Percentiles rank a stretch among this genome's conserved stretches.
These are phyloP conservation scores for Coemansia sp. DNA, from an alignment of 192 early-diverging fungal species.

Conservation along the genomic window DNA sequence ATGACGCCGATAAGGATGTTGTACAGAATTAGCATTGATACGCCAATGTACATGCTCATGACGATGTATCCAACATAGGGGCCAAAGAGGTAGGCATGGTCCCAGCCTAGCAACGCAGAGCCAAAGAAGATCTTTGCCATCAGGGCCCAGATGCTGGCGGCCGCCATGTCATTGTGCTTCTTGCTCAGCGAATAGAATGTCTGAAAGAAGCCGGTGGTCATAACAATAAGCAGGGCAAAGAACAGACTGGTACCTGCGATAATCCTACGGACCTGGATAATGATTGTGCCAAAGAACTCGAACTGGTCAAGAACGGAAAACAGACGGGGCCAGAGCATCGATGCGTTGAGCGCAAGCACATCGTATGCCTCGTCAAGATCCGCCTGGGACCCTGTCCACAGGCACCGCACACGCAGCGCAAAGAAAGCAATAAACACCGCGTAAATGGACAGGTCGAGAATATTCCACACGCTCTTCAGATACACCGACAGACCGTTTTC, in stretches of 20 bases:
- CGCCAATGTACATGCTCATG: slow-evolving; percentile 46
- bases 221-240: slow-evolving; percentile 38
- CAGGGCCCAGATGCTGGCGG: slow-evolving; percentile 30
- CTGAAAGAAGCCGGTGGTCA: slow-evolving; percentile 45
- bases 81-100: slow-evolving; percentile 38
- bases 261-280: slow-evolving; percentile 41
- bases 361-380: slow-evolving; percentile 46
- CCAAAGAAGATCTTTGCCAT: slow-evolving; percentile 50
- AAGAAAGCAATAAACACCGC: slow-evolving; percentile 32
- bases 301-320: slow-evolving; percentile 45
- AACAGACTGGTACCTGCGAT: slow-evolving; percentile 41
- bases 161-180: slow-evolving; percentile 32
- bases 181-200: slow-evolving; percentile 40
- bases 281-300: slow-evolving; percentile 47
- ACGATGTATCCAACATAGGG: slow-evolving; percentile 31
- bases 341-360: slow-evolving; percentile 38
- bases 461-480: slow-evolving; percentile 45
- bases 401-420: slow-evolving; percentile 27
- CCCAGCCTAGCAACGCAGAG: slow-evolving; percentile 35
- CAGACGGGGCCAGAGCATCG: slow-evolving; percentile 44
- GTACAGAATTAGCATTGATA: slow-evolving; percentile 48
- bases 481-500: slow-evolving; percentile 39
- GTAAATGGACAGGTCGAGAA: slow-evolving; percentile 36
- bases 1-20: slow-evolving; percentile 50
- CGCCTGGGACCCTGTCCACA: slow-evolving; percentile 24